Evolutionary conservation across 2,329 filamentous ascomycete species (phyloP).

Genomic region (Seiridium unicorne): DNA sequence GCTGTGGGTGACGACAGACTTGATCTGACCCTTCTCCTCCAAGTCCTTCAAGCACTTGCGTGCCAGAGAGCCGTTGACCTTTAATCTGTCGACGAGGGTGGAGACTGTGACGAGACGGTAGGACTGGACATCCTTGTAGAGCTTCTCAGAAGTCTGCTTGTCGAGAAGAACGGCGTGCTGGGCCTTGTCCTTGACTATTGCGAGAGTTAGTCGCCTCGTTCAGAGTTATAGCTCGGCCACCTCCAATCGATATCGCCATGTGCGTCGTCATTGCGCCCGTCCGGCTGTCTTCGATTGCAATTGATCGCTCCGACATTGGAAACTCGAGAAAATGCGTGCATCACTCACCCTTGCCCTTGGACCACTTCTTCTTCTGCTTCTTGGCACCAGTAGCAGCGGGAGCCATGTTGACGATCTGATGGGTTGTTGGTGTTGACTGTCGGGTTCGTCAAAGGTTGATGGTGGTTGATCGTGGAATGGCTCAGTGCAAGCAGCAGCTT

Average conservation of each 20-base stretch:
- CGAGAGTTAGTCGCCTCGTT: background rate
- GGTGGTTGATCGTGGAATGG: background rate
- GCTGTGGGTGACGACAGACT: slow-evolving; percentile 94
- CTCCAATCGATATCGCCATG: background rate
- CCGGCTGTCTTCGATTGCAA: background rate
- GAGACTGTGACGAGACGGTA: slow-evolving; percentile 99
- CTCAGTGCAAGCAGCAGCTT: background rate
- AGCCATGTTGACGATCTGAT: slow-evolving; percentile 40
- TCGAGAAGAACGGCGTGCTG: slow-evolving; percentile 99
- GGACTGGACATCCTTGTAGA: slow-evolving; percentile 99
- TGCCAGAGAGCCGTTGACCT: slow-evolving; percentile 99
- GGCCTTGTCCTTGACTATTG: slow-evolving; percentile 97
- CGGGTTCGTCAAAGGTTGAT: background rate
- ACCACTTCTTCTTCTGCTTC: slow-evolving; percentile 84
- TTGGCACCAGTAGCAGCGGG: slow-evolving; percentile 62
- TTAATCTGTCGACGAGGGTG: slow-evolving; percentile 97
- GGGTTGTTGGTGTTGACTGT: slow-evolving; percentile 20
- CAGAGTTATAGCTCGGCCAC: background rate
- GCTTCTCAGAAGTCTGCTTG: slow-evolving; percentile 95
- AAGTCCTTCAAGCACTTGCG: slow-evolving; percentile 86
- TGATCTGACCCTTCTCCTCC: slow-evolving; percentile 98
- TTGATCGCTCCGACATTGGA: background rate
- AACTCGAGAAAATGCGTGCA: slow-evolving; percentile 14
- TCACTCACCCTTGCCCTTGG: slow-evolving; percentile 67
- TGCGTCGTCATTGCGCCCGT: background rate